A percentile compares a stretch with the other conserved stretches of the same genome.
These are phyloP conservation scores for Citrus trifoliata DNA, from an alignment of 345 rosid genomes.

Conservation along the genomic window DNA sequence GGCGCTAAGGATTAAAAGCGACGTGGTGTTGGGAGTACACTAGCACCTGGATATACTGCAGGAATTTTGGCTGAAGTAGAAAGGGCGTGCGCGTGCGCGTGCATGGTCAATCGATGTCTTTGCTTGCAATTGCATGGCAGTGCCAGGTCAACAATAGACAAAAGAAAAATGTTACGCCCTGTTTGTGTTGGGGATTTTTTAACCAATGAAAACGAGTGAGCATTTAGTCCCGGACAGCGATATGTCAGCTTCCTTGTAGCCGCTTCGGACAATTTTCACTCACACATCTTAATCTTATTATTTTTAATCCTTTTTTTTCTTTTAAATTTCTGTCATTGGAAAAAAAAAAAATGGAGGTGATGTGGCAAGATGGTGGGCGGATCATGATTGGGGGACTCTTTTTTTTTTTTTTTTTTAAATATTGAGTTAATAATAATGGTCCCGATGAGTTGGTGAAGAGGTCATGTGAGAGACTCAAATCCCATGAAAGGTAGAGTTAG, in stretches of 20 bases:
- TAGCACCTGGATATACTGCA: neutral
- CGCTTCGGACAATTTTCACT: conserved; percentile 11
- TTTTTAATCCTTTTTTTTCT: too few relatives aligned
- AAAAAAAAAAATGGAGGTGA: neutral
- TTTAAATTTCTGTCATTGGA: too few relatives aligned
- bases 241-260: conserved; percentile 24
- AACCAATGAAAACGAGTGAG: neutral
- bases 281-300: too few relatives aligned
- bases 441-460: conserved; percentile 19
- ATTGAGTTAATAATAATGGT: conserved; percentile 10
- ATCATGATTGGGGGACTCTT: conserved; percentile 23
- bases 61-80: neutral
- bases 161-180: neutral
- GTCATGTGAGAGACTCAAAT: conserved; percentile 32
- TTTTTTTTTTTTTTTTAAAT: too few relatives aligned
- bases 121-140: conserved; percentile 11
- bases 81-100: conserved; percentile 41
- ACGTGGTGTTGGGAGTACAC: neutral
- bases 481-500: conserved; percentile 29
- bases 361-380: conserved; percentile 6
- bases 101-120: conserved; percentile 29
- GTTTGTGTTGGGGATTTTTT: neutral
- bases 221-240: conserved; percentile 3
- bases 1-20: neutral
- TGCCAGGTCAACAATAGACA: conserved; percentile 26